Conservation (phyloP, 352 stramenopile genomes). For the Phytopythium vexans region DNA sequence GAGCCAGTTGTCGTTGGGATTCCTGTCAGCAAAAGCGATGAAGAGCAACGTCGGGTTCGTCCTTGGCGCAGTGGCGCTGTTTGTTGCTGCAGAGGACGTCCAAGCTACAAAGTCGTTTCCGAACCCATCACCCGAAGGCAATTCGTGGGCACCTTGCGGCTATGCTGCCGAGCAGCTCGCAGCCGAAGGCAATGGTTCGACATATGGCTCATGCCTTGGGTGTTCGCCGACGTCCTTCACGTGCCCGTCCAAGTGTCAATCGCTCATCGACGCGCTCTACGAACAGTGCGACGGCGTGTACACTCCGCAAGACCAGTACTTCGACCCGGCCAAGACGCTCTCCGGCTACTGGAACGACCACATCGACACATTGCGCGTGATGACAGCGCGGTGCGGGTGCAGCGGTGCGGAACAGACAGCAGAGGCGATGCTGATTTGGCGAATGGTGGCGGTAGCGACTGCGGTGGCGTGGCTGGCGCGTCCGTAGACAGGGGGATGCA, state of each 20-base stretch:
- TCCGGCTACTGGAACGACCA: slow-evolving; percentile 68
- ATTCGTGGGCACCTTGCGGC: slow-evolving; percentile 57
- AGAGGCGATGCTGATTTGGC: background rate
- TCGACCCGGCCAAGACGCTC: slow-evolving; percentile 54
- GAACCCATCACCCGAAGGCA: slow-evolving; percentile 52
- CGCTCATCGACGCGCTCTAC: slow-evolving; percentile 70
- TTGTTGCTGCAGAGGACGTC: slow-evolving; percentile 14
- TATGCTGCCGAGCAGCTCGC: slow-evolving; percentile 47
- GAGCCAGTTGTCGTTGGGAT: too few species aligned
- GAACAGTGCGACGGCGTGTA: slow-evolving; percentile 60
- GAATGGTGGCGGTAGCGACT: background rate
- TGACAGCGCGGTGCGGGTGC: slow-evolving; percentile 58
- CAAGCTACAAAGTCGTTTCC: slow-evolving; percentile 31
- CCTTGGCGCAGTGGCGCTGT: background rate
- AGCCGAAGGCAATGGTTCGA: slow-evolving; percentile 53
- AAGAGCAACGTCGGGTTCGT: background rate
- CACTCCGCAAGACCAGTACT: slow-evolving; percentile 53
- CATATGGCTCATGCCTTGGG: slow-evolving; percentile 60
- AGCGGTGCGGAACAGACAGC: slow-evolving; percentile 5
- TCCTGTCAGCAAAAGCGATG: too few species aligned
- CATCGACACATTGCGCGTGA: slow-evolving; percentile 42
- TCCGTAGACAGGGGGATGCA: background rate
- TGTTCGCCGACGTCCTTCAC: slow-evolving; percentile 48
- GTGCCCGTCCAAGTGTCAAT: slow-evolving; percentile 67
- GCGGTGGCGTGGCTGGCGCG: background rate